phyloP scores from a whole-genome alignment of 148 eudicot genomes.

The Rhododendron ovatum region DNA sequence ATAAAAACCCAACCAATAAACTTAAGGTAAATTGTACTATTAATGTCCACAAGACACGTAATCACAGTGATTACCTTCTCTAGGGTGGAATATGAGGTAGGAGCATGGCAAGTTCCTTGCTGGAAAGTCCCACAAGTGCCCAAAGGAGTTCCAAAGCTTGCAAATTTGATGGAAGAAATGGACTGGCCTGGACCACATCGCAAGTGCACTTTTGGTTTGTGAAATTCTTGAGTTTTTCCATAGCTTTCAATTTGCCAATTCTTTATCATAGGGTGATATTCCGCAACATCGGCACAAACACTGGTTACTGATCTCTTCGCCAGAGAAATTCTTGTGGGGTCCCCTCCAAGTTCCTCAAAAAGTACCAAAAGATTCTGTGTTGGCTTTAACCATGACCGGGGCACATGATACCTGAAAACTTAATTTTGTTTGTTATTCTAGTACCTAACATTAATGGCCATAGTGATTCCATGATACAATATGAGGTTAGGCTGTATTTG shows the following conservation, averaged over 20 bases:
- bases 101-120: conserved; percentile 74
- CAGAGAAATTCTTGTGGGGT: conserved; percentile 60
- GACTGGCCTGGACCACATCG: conserved; percentile 54
- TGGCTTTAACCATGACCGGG: conserved; percentile 89
- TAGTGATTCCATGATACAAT: neutral
- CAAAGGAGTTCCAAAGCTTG: conserved; percentile 84
- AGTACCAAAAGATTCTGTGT: conserved; percentile 67
- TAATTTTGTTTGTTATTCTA: conserved; percentile 6
- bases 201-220: conserved; percentile 56
- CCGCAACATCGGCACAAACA: conserved; percentile 67
- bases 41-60: neutral
- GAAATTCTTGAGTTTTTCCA: conserved; percentile 45
- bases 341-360: conserved; percentile 91
- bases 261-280: conserved; percentile 64
- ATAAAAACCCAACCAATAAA: neutral
- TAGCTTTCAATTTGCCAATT: conserved; percentile 61
- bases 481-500: neutral
- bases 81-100: conserved; percentile 49
- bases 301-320: conserved; percentile 57
- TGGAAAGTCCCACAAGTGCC: conserved; percentile 80
- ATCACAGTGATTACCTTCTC: conserved; percentile 45
- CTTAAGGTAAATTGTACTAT: neutral
- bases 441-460: neutral
- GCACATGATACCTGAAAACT: conserved; percentile 67
- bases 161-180: conserved; percentile 77